A percentile compares a stretch with the other conserved stretches of the same genome.
Conservation (phyloP, 257 asterid species). For the Fraxinus excelsior region DNA sequence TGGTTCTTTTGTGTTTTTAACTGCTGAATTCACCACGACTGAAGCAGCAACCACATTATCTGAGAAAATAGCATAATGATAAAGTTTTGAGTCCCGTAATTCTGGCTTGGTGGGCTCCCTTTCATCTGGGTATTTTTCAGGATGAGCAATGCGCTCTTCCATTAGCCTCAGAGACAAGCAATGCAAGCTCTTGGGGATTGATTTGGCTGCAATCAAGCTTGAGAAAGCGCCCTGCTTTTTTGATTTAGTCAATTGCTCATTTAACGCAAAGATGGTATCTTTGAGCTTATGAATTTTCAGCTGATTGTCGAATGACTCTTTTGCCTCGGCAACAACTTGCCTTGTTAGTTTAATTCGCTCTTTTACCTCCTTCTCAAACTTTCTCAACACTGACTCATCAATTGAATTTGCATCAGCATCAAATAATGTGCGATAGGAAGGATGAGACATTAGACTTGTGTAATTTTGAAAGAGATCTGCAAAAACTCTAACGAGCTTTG, state of each 20-base stretch:
- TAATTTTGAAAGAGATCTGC: conserved; percentile 46
- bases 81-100: conserved; percentile 50
- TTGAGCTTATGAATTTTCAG: conserved; percentile 55
- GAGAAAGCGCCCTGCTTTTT: conserved; percentile 57
- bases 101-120: conserved; percentile 44
- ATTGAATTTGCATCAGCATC: conserved; percentile 32
- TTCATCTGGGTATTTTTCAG: conserved; percentile 44
- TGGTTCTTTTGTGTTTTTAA: conserved; percentile 49
- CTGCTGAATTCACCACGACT: conserved; percentile 60
- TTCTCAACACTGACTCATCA: conserved; percentile 38
- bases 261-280: conserved; percentile 48
- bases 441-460: conserved; percentile 37
- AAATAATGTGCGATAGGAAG: conserved; percentile 29
- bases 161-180: conserved; percentile 53
- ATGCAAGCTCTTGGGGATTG: conserved; percentile 56
- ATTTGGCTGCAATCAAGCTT: conserved; percentile 60
- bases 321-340: conserved; percentile 49
- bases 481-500: conserved; percentile 46
- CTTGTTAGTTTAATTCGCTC: conserved; percentile 45
- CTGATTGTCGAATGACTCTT: conserved; percentile 54
- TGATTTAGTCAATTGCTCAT: conserved; percentile 48
- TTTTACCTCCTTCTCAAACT: conserved; percentile 55
- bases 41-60: conserved; percentile 59
- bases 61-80: conserved; percentile 59
- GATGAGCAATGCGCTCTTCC: conserved; percentile 46